Conservation (phyloP, 163 green algal species). For the Volvox carteri region DNA sequence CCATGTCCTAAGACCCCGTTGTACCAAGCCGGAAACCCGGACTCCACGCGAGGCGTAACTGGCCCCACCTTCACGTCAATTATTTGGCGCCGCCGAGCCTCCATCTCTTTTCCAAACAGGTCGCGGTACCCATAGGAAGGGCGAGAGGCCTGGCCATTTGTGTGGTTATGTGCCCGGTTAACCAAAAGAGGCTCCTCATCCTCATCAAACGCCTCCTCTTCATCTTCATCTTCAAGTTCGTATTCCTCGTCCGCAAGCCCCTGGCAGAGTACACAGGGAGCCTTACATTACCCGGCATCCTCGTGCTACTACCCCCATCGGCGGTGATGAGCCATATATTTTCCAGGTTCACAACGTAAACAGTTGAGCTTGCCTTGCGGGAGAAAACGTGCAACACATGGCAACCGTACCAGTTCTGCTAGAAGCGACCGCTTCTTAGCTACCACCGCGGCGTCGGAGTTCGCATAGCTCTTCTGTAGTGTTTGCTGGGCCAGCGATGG, state of each 20-base stretch:
- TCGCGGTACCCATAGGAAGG: constrained; percentile 53
- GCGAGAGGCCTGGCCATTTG: constrained; percentile 24
- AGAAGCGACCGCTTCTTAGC: constrained; percentile 56
- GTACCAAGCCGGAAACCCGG: too few relatives aligned
- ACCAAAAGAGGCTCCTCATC: constrained; percentile 54
- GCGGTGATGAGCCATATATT: neutral
- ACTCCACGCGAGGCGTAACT: too few relatives aligned
- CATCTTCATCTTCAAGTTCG: constrained; percentile 55
- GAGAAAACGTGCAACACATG: neutral
- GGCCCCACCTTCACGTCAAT: constrained; percentile 58
- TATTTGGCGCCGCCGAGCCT: constrained; percentile 33
- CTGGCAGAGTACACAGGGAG: constrained; percentile 24
- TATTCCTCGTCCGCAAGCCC: constrained; percentile 63
- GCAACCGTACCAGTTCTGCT: constrained; percentile 54
- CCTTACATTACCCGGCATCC: neutral
- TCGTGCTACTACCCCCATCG: neutral
- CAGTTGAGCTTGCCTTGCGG: neutral
- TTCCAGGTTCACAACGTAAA: neutral
- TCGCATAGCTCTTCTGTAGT: constrained; percentile 28
- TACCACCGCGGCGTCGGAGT: constrained; percentile 35
- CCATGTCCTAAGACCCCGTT: neutral
- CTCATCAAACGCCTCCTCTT: constrained; percentile 39
- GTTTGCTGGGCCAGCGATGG: constrained; percentile 59
- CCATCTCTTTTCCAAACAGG: constrained; percentile 60
- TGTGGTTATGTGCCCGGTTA: constrained; percentile 13